phyloP scores from a whole-genome alignment of 2,329 filamentous ascomycete species.

The Coniochaeta prunicola region DNA sequence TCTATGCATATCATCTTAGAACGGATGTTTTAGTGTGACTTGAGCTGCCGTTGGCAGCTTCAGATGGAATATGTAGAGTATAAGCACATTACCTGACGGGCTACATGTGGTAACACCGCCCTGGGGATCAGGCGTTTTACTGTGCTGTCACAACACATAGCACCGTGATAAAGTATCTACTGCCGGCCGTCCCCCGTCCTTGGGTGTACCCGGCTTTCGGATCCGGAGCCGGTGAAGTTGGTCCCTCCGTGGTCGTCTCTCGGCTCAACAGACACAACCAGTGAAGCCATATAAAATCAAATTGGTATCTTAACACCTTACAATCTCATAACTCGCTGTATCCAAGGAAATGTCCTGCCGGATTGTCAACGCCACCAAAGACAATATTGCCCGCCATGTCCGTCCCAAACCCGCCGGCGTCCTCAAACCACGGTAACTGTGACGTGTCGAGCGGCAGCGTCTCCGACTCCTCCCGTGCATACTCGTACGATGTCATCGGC shows the following conservation, averaged over 20 bases:
- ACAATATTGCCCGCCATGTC: background rate
- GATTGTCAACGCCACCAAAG: background rate
- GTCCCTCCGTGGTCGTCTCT: background rate
- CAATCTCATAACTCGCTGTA: background rate
- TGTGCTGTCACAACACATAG: too few species aligned
- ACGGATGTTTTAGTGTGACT: too few species aligned
- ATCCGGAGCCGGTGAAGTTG: background rate
- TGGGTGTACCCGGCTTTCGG: background rate
- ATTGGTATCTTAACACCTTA: background rate
- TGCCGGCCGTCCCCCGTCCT: background rate
- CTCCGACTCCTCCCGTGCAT: background rate
- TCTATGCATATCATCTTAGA: too few species aligned
- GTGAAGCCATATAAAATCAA: background rate
- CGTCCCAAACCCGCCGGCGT: background rate
- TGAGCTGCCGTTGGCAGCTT: too few species aligned
- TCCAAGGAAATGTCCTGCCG: background rate
- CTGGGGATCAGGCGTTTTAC: too few species aligned
- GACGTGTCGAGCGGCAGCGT: background rate
- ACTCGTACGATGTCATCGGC: background rate
- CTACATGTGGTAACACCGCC: too few species aligned
- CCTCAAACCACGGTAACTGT: background rate
- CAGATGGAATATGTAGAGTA: too few species aligned
- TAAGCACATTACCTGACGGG: too few species aligned
- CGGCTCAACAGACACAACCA: too few species aligned
- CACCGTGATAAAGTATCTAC: too few species aligned